Percentiles rank a stretch among this genome's conserved stretches.
Conservation (phyloP, 2,329 filamentous ascomycete genomes). For the Monosporascus sp. region DNA sequence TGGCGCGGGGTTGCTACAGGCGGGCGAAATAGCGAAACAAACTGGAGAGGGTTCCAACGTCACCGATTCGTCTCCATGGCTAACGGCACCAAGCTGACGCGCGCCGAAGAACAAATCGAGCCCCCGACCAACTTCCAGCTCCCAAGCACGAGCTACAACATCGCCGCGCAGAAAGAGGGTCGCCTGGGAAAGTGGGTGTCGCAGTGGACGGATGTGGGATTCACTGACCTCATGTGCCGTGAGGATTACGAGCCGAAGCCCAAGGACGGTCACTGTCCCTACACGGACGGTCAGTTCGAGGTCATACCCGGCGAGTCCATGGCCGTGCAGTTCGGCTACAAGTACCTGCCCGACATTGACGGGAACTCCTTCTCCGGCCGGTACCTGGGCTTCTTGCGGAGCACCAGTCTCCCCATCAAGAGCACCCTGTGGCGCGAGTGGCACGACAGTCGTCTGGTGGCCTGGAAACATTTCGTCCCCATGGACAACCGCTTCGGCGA, state of each 20-base stretch:
- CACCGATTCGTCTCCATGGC: conserved; percentile 71
- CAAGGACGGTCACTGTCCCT: conserved; percentile 36
- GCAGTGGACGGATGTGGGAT: conserved; percentile 44
- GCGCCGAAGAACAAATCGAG: conserved; percentile 39
- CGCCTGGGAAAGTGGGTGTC: conserved; percentile 45
- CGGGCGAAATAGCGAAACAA: conserved; percentile 51
- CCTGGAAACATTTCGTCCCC: conserved; percentile 78
- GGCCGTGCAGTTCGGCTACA: conserved; percentile 52
- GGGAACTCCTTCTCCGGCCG: conserved; percentile 67
- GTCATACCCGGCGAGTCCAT: conserved; percentile 35
- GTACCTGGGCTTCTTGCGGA: conserved; percentile 63
- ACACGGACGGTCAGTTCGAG: conserved; percentile 42
- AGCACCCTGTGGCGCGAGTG: conserved; percentile 74
- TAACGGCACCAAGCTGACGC: conserved; percentile 54
- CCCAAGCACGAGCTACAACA: conserved; percentile 40
- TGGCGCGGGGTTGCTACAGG: conserved; percentile 67
- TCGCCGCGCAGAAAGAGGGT: conserved; percentile 39
- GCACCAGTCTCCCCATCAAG: conserved; percentile 68
- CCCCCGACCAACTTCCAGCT: conserved; percentile 48
- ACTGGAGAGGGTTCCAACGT: conserved; percentile 69
- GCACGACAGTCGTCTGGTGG: conserved; percentile 68
- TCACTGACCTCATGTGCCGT: conserved; percentile 50
- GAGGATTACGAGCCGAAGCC: conserved; percentile 25
- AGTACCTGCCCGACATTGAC: conserved; percentile 72
- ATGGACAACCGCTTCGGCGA: conserved; percentile 71